Percentiles rank a stretch among this genome's conserved stretches.
Evolutionary conservation across 1,139 yeast genomes (phyloP).

Genomic region (Geotrichum carabidarum): DNA sequence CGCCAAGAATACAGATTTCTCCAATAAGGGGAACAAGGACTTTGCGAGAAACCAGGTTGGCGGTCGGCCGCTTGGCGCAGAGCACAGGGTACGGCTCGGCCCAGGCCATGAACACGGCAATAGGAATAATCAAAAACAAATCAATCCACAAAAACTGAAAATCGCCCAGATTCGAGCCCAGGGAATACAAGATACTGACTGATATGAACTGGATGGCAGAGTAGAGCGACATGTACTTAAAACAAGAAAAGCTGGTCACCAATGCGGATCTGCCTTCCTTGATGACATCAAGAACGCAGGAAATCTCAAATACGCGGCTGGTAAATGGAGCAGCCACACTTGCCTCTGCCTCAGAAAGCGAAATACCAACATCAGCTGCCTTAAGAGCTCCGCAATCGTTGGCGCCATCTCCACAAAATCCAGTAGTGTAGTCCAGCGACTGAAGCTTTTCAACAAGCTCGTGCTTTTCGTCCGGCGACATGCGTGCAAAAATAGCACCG

Average conservation of each 20-base stretch:
- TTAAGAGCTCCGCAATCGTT: slow-evolving; percentile 96
- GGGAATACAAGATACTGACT: slow-evolving; percentile 74
- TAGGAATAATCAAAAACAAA: slow-evolving; percentile 78
- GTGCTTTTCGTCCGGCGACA: slow-evolving; percentile 99
- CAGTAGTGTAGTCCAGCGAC: slow-evolving; percentile 80
- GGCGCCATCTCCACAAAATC: slow-evolving; percentile 92
- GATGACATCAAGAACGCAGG: slow-evolving; percentile 87
- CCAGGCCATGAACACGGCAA: slow-evolving; percentile 97
- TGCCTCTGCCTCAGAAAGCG: slow-evolving; percentile 95
- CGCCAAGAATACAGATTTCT: slow-evolving; percentile 56
- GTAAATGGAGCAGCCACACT: slow-evolving; percentile 98
- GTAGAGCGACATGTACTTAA: slow-evolving; percentile 94
- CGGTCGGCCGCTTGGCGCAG: slow-evolving; percentile 77
- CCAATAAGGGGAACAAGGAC: slow-evolving; percentile 74
- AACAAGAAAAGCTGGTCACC: slow-evolving; percentile 95
- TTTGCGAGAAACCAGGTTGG: slow-evolving; percentile 85
- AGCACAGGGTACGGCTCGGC: slow-evolving; percentile 67
- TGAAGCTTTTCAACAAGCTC: slow-evolving; percentile 88
- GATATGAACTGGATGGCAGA: slow-evolving; percentile 93
- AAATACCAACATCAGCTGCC: slow-evolving; percentile 95
- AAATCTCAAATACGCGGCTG: slow-evolving; percentile 78
- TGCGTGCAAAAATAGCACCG: slow-evolving; percentile 81
- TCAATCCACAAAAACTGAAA: slow-evolving; percentile 95
- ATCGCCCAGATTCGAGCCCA: slow-evolving; percentile 95
- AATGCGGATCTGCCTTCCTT: slow-evolving; percentile 91